Conservation (phyloP, 2,329 filamentous ascomycete species). For the Sclerotinia borealis region DNA sequence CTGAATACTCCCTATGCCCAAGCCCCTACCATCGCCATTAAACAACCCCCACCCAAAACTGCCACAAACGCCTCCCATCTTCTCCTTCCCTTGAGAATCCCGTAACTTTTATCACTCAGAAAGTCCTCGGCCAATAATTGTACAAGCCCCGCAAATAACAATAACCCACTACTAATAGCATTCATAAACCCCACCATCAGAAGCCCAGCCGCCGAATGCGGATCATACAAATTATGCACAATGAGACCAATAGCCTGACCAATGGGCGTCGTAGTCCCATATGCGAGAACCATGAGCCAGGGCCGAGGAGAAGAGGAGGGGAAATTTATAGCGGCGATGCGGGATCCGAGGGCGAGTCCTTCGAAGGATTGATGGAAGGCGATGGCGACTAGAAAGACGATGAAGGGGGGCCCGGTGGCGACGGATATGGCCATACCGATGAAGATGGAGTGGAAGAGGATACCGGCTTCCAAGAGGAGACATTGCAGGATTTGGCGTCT, state of each 20-base stretch:
- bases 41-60: conserved; percentile 51
- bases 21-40: conserved; percentile 64
- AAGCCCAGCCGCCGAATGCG: conserved; percentile 66
- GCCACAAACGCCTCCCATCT: conserved; percentile 56
- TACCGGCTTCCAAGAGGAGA: conserved; percentile 73
- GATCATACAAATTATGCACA: conserved; percentile 75
- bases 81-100: conserved; percentile 48
- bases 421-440: conserved; percentile 84
- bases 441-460: conserved; percentile 79
- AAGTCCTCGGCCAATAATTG: conserved; percentile 85
- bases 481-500: conserved; percentile 69
- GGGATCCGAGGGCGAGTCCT: conserved; percentile 76
- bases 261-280: conserved; percentile 71
- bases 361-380: conserved; percentile 86
- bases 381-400: conserved; percentile 75
- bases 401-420: conserved; percentile 70
- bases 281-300: conserved; percentile 73
- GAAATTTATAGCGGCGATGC: conserved; percentile 80
- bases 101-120: conserved; percentile 63
- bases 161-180: conserved; percentile 71
- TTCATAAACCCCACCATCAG: conserved; percentile 85
- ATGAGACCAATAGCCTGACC: conserved; percentile 78
- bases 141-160: conserved; percentile 77
- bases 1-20: conserved; percentile 41
- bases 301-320: conserved; percentile 66